Base-by-base conservation (phyloP, 2,329 filamentous ascomycete genomes). In the Verticillium isaacii region DNA sequence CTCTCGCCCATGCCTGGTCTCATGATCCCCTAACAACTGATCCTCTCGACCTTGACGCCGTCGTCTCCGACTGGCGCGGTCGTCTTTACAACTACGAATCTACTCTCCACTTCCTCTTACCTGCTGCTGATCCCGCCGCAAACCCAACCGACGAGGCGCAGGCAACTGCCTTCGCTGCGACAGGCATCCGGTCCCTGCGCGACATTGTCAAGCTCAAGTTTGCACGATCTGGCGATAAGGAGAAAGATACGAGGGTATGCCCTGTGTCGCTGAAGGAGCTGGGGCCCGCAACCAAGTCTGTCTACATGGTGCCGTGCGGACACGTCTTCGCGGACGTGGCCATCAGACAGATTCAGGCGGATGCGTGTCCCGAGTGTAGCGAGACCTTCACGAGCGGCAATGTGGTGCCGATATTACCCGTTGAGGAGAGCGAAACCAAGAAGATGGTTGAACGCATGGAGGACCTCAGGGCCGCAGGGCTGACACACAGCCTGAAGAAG, bases 71-170 rank as follows among this genome's bases (percentile, higher is more conserved):
- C 75, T 89, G 84, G 65, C 83, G 85, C 5, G 96, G 96, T 1
- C 88, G 88, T 23, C 82, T 99, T 0, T 99, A 97, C 82, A 98
- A 97, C 73, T 98, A 98, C 77, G 93, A 98, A 72, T 88, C 92
- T 0, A 84, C 98, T 23, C 82, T 99, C 61, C 80, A 80, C n/a
- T 80, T 79, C 3, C 72, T 87, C 19, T 79, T 85, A 71, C 77
- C 88, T 72, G 68, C 73, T 29, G 60, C 64, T 15, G 70, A 74
- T 59, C 61, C 69, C n/a, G 68, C 68, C 45, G 60, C 68, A 59
- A 68, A 69, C 61, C 68, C 5, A 69, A 67, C 65, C 56, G 66
- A 65, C 58, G 68, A 70, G 59, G 68, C 68, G 32, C 61, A 66
- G 37, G 71, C 72, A 58, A 63, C 73, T 36, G 72, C 74, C 1